phyloP scores from a whole-genome alignment of 345 rosid species.

The Lepidium africanum region DNA sequence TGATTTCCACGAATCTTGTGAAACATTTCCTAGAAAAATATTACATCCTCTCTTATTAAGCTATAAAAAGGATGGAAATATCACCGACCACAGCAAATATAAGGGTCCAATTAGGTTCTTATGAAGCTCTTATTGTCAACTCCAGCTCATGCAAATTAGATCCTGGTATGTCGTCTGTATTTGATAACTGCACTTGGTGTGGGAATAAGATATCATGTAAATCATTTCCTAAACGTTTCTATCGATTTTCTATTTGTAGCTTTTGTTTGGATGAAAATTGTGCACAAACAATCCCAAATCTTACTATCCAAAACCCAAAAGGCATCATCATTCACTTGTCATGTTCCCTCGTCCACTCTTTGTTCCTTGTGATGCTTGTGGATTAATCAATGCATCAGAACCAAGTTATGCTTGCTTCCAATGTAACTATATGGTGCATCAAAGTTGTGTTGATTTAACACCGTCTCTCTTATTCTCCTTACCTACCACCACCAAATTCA shows the following conservation, averaged over 20 bases:
- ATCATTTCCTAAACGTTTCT: background rate
- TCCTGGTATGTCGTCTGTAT: slow-evolving; percentile 4
- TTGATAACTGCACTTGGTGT: background rate
- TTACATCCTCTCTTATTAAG: background rate
- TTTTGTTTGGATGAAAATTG: background rate
- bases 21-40: background rate
- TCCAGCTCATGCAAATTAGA: background rate
- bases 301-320: background rate
- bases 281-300: background rate
- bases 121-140: background rate
- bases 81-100: background rate
- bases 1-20: background rate
- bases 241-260: background rate
- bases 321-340: background rate
- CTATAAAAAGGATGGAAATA: background rate
- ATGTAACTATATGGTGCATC: background rate
- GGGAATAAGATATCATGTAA: background rate
- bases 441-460: background rate
- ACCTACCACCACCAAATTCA: background rate
- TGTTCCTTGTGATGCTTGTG: background rate
- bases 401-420: background rate
- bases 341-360: background rate
- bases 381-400: background rate
- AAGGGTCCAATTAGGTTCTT: background rate
- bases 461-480: background rate